These are phyloP conservation scores for Trypanosoma conorhini DNA, from an alignment of 208 protist genomes.

Conservation along the genomic window DNA sequence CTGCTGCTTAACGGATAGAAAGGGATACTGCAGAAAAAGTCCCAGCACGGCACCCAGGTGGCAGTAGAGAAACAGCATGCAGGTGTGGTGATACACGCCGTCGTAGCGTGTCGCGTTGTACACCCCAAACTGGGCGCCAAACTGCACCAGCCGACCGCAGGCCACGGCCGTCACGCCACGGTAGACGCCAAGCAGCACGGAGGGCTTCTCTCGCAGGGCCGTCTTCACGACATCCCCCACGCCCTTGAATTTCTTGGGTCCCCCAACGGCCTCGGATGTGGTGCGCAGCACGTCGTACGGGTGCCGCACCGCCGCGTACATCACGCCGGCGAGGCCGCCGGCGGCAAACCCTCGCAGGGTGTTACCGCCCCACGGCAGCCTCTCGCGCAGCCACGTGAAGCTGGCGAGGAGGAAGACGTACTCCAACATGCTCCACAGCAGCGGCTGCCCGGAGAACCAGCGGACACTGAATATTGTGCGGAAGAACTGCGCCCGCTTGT, in stretches of 20 bases:
- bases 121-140: constrained; percentile 63
- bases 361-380: constrained; percentile 9
- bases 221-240: constrained; percentile 63
- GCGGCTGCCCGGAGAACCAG: constrained; percentile 62
- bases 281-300: constrained; percentile 79
- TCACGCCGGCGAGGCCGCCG: constrained; percentile 50
- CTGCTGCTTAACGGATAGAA: constrained; percentile 66
- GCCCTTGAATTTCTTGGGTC: constrained; percentile 47
- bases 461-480: constrained; percentile 58
- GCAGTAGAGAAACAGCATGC: constrained; percentile 78
- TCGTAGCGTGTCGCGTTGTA: constrained; percentile 82
- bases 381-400: constrained; percentile 41
- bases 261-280: constrained; percentile 49
- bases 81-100: constrained; percentile 54
- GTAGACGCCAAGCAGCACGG: constrained; percentile 59
- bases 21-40: constrained; percentile 57
- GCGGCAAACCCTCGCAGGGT: constrained; percentile 45
- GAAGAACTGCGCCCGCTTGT: constrained; percentile 82
- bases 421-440: constrained; percentile 33
- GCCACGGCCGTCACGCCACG: constrained; percentile 45
- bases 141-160: constrained; percentile 41
- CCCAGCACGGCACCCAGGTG: constrained; percentile 58
- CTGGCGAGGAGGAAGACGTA: constrained; percentile 47
- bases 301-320: constrained; percentile 54
- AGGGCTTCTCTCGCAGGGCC: constrained; percentile 53